phyloP scores from a whole-genome alignment of 1,139 yeast species.

The Taphrina populina region DNA sequence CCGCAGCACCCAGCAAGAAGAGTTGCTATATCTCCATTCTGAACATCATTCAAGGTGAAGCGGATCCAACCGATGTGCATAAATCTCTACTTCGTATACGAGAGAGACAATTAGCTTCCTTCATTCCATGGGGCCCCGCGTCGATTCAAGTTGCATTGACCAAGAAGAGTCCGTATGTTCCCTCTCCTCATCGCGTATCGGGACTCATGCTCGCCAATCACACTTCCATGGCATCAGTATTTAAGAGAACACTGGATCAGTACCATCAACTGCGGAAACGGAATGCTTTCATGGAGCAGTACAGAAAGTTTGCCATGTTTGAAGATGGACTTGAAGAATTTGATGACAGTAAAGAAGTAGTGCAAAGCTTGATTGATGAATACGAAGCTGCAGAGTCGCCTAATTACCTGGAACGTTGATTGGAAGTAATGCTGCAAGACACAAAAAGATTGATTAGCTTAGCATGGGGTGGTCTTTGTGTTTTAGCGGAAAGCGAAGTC shows the following conservation, averaged over 20 bases:
- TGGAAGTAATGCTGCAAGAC: no score
- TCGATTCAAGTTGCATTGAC: constrained; percentile 78
- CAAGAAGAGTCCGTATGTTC: constrained; percentile 63
- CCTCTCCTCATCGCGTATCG: constrained; percentile 40
- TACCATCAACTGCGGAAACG: constrained; percentile 77
- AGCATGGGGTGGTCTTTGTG: no score
- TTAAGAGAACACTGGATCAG: constrained; percentile 67
- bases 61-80: constrained; percentile 72
- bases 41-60: constrained; percentile 71
- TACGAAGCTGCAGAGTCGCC: constrained; percentile 61
- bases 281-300: constrained; percentile 81
- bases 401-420: constrained; percentile 47
- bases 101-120: constrained; percentile 61
- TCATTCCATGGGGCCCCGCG: constrained; percentile 85
- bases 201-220: constrained; percentile 42
- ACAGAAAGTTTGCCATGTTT: constrained; percentile 58
- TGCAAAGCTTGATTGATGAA: constrained; percentile 67
- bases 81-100: constrained; percentile 77
- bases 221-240: constrained; percentile 42
- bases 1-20: constrained; percentile 47
- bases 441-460: no score
- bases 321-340: constrained; percentile 70
- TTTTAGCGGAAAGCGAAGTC: no score
- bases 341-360: constrained; percentile 72
- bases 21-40: constrained; percentile 68